Base-by-base conservation (phyloP, 768 basidiomycete species). In the Naganishia randhawae region DNA sequence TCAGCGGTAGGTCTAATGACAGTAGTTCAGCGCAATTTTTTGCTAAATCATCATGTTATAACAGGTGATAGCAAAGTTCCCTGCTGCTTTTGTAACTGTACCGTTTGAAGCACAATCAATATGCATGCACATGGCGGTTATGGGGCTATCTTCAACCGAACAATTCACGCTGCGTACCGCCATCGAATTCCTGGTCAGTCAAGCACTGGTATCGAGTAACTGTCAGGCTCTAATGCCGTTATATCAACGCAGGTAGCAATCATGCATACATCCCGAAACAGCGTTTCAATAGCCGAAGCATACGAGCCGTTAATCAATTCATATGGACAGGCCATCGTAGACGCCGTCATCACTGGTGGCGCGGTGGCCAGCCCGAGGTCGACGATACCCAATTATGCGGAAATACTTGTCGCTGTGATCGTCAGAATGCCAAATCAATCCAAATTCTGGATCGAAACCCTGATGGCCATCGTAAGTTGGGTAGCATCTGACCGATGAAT, bases 281-380 rank as follows among this genome's bases (percentile, higher is more conserved):
- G 17, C 27, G 32, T 54, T 37, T 41, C 69, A 16, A 45, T 67
- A 50, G 69, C 69, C 1, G 69, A 70, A 41, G 84, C 86, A 2
- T 83, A 85, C 48, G 80, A 82, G 4, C 82, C 86, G 16, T 76
- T 88, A 14, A 81, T 86, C 42, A 79, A 80, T 27, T 73, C 77
- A 37, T 85, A 79, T 63, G 80, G 80, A 0, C 73, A 73, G 1
- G 70, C 74, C 14, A 73, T 94, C 67, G 85, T 93, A 79, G 84
- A 85, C 17, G 89, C 89, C 0, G 80, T 93, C 2, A 77, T 97
- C 22, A 83, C 84, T 57, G 92, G 90, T 25, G 90, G 95, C 64
- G 93, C 90, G 0, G 87, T 89, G 14, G 85, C 88, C 2, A 89
- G 92, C 1, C 94, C 94, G 0, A 82, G 92, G 66, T 91, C 90